These are phyloP conservation scores for Nepenthes gracilis DNA, from an alignment of 148 eudicot genomes.

Conservation along the genomic window DNA sequence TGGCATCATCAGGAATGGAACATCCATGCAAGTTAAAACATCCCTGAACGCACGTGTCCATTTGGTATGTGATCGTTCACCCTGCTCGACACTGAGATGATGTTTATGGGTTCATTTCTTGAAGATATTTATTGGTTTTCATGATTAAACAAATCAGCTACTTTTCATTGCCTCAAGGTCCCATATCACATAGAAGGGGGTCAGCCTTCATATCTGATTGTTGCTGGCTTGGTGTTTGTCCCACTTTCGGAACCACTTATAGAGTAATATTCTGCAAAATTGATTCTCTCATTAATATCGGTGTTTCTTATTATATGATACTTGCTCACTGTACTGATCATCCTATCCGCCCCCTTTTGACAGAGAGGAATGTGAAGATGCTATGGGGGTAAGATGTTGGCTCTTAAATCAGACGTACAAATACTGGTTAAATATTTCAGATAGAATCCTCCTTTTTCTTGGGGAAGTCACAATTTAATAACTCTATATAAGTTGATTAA, in stretches of 20 bases:
- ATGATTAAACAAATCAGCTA: background rate
- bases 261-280: slow-evolving; percentile 38
- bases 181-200: slow-evolving; percentile 92
- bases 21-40: slow-evolving; percentile 59
- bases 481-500: slow-evolving; percentile 1
- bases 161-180: slow-evolving; percentile 34
- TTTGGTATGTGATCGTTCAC: slow-evolving; percentile 43
- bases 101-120: background rate
- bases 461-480: background rate
- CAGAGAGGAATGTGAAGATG: slow-evolving; percentile 31
- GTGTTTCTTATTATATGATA: no score
- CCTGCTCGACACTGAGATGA: background rate
- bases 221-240: slow-evolving; percentile 94
- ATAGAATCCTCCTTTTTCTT: no score
- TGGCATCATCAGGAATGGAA: slow-evolving; percentile 77
- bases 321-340: no score
- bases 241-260: slow-evolving; percentile 93
- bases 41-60: slow-evolving; percentile 69
- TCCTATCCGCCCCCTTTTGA: no score
- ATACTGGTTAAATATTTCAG: no score
- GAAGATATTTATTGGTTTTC: background rate
- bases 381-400: slow-evolving; percentile 63
- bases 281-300: no score
- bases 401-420: background rate
- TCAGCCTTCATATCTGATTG: slow-evolving; percentile 85